phyloP scores from a whole-genome alignment of 1,284 basidiomycete species.

The Phellinidium pouzarii region DNA sequence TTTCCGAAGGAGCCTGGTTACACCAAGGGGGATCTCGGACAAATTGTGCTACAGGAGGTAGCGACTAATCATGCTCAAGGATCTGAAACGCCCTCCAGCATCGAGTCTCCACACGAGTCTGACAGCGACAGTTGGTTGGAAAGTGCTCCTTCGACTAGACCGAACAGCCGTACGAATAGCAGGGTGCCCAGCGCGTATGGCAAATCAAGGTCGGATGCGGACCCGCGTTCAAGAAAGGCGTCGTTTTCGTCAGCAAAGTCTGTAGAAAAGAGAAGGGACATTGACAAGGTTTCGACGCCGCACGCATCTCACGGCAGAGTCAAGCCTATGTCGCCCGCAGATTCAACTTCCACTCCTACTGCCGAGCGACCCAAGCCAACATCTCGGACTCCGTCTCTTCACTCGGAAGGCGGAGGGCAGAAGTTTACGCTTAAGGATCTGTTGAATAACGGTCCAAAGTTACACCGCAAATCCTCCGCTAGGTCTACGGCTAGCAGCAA shows the following conservation, averaged over 20 bases:
- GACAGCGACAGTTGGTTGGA: slow-evolving; percentile 47
- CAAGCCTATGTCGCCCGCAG: slow-evolving; percentile 24
- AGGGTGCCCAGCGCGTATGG: slow-evolving; percentile 49
- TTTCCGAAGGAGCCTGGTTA: slow-evolving; percentile 52
- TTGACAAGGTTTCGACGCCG: background rate
- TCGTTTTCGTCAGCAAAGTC: slow-evolving; percentile 14
- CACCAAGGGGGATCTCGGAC: slow-evolving; percentile 42
- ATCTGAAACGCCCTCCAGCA: slow-evolving; percentile 33
- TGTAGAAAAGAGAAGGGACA: slow-evolving; percentile 4
- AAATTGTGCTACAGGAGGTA: slow-evolving; percentile 30
- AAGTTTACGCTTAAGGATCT: slow-evolving; percentile 85
- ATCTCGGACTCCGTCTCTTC: slow-evolving; percentile 31
- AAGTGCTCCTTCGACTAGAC: slow-evolving; percentile 55
- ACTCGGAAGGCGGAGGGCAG: slow-evolving; percentile 54
- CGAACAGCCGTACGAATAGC: slow-evolving; percentile 41
- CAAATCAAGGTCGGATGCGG: slow-evolving; percentile 44
- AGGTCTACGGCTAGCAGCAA: slow-evolving; percentile 57
- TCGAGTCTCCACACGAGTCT: slow-evolving; percentile 36
- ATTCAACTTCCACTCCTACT: slow-evolving; percentile 35
- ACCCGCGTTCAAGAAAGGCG: slow-evolving; percentile 31
- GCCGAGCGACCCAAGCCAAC: slow-evolving; percentile 20
- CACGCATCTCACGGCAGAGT: slow-evolving; percentile 26
- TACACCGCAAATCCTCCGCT: slow-evolving; percentile 64
- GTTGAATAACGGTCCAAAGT: slow-evolving; percentile 61
- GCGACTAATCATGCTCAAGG: slow-evolving; percentile 27